Evolutionary conservation across 345 rosid species (phyloP), one percentile per base, ranked within the genome.

Genomic region (Dipteronia sinensis): DNA sequence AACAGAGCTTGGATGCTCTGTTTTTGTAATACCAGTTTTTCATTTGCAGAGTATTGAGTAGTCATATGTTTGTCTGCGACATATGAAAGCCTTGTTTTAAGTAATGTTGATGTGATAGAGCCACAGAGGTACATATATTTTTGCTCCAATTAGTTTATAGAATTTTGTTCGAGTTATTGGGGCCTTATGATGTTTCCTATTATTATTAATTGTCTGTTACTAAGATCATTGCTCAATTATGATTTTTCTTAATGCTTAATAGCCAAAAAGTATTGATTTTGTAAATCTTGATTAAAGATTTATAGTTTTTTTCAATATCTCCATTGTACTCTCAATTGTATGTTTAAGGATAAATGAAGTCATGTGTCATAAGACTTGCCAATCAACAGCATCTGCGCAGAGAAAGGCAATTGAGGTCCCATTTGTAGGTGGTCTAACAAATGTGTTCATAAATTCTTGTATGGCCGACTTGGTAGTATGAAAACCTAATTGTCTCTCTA

Each of bases 401-500:
- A 23, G 42, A 20, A 22, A 68, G 17, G 17, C 68, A 22, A 23
- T 73, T 42, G 20, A 9, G 62, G 66, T 23, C 17, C 11, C 9
- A 4, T 20, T 40, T 22, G 12, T 62, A 20, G 75, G 23, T 40
- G n/a, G n/a, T 51, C 62, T 29, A 27, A 20, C 62, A 15, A 68
- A 7, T 44, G 2, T 70, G 9, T 70, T 9, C 23, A 3, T 40
- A 44, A 11, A 42, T 67, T 2, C 42, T 69, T 69, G 58, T 6
- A 22, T 16, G 16, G 55, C 31, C 2, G 55, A 23, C 19, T 20
- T 49, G 25, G 23, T 16, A n/a, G 6, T 46, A 80, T 40, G 56
- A 62, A 73, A 76, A 67, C 65, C 82, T 77, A 74, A 83, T 64
- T 65, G 81, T 69, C 58, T 59, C 67, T 77, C 72, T 84, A 79